Evolutionary conservation across 1,284 basidiomycete species (phyloP).

Genomic region (Cutaneotrichosporon cavernicola): DNA sequence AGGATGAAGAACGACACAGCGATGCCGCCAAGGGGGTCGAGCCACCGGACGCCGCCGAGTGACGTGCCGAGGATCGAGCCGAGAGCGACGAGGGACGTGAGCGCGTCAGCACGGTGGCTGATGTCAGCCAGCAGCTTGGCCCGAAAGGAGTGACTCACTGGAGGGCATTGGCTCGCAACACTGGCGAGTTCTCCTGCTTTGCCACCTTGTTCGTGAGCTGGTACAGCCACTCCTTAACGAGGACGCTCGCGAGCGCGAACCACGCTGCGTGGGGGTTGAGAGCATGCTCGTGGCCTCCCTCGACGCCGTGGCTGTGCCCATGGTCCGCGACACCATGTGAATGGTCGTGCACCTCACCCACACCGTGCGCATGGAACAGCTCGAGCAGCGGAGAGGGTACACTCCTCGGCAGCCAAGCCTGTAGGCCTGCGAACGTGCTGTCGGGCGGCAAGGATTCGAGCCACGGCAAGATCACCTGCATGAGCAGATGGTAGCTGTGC

Average conservation of each 20-base stretch:
- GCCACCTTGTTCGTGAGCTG: constrained; percentile 83
- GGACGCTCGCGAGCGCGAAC: constrained; percentile 80
- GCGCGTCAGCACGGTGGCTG: constrained; percentile 93
- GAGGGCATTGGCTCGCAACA: constrained; percentile 85
- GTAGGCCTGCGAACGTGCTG: constrained; percentile 39
- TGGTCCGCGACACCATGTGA: constrained; percentile 26
- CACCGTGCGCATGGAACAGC: constrained; percentile 55
- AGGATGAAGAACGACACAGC: constrained; percentile 87
- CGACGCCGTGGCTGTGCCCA: constrained; percentile 37
- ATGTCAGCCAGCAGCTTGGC: constrained; percentile 5
- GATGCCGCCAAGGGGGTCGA: constrained; percentile 92
- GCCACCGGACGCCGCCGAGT: constrained; percentile 73
- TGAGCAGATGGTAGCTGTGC: constrained; percentile 70
- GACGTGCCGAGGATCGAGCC: constrained; percentile 82
- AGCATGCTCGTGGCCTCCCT: constrained; percentile 33
- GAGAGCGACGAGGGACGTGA: constrained; percentile 82
- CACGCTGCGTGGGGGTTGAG: constrained; percentile 95
- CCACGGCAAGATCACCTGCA: constrained; percentile 52
- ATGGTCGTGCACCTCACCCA: constrained; percentile 52
- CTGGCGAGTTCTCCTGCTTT: constrained; percentile 81
- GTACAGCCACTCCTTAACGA: constrained; percentile 91
- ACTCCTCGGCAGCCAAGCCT: constrained; percentile 42
- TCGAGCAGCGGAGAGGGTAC: constrained; percentile 53
- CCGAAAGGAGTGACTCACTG: constrained; percentile 40
- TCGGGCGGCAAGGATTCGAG: constrained; percentile 52